phyloP scores from a whole-genome alignment of 2,329 filamentous ascomycete species.

The Cordyceps farinosa region DNA sequence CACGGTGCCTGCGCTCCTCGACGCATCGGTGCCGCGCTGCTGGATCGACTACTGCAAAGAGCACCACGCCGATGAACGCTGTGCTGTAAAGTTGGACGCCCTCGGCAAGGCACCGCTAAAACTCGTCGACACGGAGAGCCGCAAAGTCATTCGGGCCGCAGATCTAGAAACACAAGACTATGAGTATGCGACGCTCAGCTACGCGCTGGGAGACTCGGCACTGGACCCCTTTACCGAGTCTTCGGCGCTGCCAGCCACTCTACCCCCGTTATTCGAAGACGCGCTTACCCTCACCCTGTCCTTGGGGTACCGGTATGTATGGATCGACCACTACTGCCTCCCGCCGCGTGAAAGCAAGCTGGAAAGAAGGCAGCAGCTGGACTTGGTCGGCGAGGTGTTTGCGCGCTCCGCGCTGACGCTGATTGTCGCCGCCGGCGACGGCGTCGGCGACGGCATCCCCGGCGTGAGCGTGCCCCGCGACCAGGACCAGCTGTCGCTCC shows the following conservation, averaged over 20 bases:
- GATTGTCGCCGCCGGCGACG: conserved; percentile 33
- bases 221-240: background rate
- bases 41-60: conserved; percentile 36
- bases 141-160: conserved; percentile 29
- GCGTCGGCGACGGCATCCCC: conserved; percentile 31
- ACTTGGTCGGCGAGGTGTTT: conserved; percentile 35
- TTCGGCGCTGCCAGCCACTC: conserved; percentile 24
- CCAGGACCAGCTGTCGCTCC: conserved; percentile 34
- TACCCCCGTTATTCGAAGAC: conserved; percentile 32
- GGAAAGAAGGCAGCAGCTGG: conserved; percentile 29
- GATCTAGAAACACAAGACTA: conserved; percentile 25
- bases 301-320: conserved; percentile 36
- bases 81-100: conserved; percentile 19
- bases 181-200: conserved; percentile 37
- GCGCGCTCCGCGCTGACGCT: conserved; percentile 32
- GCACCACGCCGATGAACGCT: conserved; percentile 28
- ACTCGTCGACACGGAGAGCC: conserved; percentile 32
- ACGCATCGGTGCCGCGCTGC: conserved; percentile 28
- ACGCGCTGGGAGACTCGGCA: conserved; percentile 24
- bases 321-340: conserved; percentile 37
- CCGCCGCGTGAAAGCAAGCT: conserved; percentile 25
- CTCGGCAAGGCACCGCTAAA: conserved; percentile 25
- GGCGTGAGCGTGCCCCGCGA: conserved; percentile 32
- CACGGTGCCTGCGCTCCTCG: conserved; percentile 29
- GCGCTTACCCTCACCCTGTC: conserved; percentile 31